phyloP scores from a whole-genome alignment of 768 basidiomycete species.

The Lactarius deliciosus region DNA sequence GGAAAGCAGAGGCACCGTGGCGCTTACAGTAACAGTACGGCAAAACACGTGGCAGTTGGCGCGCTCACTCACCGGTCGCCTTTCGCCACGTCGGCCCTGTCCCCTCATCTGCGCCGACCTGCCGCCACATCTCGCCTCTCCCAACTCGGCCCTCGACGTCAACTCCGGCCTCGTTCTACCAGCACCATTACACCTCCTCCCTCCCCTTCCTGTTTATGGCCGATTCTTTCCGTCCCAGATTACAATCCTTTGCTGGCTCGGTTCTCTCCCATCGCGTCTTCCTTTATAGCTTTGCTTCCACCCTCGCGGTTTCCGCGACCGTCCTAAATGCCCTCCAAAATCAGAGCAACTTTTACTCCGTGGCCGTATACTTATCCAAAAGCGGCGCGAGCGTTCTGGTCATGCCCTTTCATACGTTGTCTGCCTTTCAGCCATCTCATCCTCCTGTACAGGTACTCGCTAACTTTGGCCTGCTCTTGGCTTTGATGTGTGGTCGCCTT shows the following conservation, averaged over 20 bases:
- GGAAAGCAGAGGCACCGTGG: neutral
- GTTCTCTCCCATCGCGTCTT: conserved; percentile 64
- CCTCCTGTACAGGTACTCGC: conserved; percentile 65
- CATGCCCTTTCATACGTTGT: conserved; percentile 31
- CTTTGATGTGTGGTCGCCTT: conserved; percentile 71
- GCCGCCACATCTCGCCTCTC: neutral
- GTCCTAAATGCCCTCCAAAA: conserved; percentile 77
- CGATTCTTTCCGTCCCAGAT: conserved; percentile 49
- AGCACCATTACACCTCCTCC: neutral
- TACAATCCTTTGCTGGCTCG: conserved; percentile 49
- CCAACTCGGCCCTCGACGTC: neutral
- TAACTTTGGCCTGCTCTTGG: conserved; percentile 82
- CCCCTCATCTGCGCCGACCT: neutral
- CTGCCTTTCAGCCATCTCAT: conserved; percentile 3
- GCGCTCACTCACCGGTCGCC: neutral
- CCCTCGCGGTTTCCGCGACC: conserved; percentile 66
- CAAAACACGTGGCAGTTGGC: neutral
- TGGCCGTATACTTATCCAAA: conserved; percentile 88
- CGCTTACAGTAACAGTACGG: neutral
- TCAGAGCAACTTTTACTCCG: conserved; percentile 91
- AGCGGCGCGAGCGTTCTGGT: conserved; percentile 94
- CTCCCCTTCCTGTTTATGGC: conserved; percentile 33
- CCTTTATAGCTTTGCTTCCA: conserved; percentile 67
- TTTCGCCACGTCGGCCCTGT: conserved; percentile 6
- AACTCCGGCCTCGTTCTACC: neutral